phyloP scores from a whole-genome alignment of 2,329 filamentous ascomycete genomes.

The Alternaria alternata region DNA sequence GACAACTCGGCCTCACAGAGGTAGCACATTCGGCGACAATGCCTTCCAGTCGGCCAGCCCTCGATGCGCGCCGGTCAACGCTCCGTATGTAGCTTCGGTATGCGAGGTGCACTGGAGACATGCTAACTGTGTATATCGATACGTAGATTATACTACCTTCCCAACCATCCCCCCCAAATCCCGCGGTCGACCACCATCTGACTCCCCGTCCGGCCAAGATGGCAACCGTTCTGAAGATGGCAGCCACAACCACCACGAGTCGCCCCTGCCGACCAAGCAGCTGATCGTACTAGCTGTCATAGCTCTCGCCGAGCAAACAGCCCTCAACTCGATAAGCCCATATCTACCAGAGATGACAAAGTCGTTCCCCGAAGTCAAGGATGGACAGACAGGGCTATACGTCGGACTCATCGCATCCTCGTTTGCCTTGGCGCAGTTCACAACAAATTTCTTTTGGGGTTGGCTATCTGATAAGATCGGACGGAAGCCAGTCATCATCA shows the following conservation, averaged over 20 bases:
- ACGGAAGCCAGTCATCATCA: constrained; percentile 80
- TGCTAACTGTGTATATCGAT: neutral
- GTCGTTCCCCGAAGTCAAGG: constrained; percentile 80
- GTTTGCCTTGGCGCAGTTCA: constrained; percentile 91
- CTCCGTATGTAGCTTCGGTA: constrained; percentile 51
- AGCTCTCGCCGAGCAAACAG: constrained; percentile 92
- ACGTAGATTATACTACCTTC: constrained; percentile 76
- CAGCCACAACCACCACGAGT: constrained; percentile 59
- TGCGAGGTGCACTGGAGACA: neutral
- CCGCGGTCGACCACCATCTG: constrained; percentile 62
- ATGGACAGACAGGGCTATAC: constrained; percentile 79
- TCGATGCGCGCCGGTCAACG: constrained; percentile 58
- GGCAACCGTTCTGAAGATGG: constrained; percentile 45
- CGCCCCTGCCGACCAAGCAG: constrained; percentile 83
- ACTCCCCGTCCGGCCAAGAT: constrained; percentile 36
- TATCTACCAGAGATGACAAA: constrained; percentile 94
- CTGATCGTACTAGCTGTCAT: constrained; percentile 86
- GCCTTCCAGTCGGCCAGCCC: constrained; percentile 44
- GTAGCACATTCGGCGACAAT: constrained; percentile 34
- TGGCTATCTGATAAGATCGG: constrained; percentile 82
- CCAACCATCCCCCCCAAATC: constrained; percentile 76
- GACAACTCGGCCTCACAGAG: constrained; percentile 27
- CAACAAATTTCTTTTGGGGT: constrained; percentile 92
- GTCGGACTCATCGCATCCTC: constrained; percentile 89
- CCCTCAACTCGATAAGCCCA: constrained; percentile 93